Percentiles rank a stretch among this genome's conserved stretches.
These are phyloP conservation scores for Saccharomycodes ludwigii DNA, from an alignment of 805 yeast species.

Conservation along the genomic window DNA sequence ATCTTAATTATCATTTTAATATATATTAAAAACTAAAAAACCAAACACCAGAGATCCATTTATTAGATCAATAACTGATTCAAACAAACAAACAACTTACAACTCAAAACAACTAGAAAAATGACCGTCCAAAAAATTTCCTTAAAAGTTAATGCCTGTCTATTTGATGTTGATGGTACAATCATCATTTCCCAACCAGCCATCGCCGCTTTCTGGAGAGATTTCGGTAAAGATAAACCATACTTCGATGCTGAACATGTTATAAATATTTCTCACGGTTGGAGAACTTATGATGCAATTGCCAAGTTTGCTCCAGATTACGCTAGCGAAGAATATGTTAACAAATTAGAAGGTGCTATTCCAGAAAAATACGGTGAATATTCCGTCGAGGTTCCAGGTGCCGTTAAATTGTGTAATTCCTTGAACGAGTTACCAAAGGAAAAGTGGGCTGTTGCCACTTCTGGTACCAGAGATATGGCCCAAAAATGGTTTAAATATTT, in stretches of 20 bases:
- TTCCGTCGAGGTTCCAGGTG: slow-evolving; percentile 70
- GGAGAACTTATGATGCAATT: slow-evolving; percentile 71
- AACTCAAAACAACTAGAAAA: slow-evolving; percentile 1
- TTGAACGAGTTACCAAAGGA: slow-evolving; percentile 39
- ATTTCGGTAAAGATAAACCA: slow-evolving; percentile 54
- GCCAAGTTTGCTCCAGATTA: slow-evolving; percentile 64
- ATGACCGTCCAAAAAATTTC: slow-evolving; percentile 15
- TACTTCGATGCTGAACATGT: slow-evolving; percentile 59
- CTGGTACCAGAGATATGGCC: slow-evolving; percentile 71
- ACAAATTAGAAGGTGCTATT: slow-evolving; percentile 55
- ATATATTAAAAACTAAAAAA: too few relatives aligned
- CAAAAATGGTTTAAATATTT: slow-evolving; percentile 65
- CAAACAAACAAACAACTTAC: background rate
- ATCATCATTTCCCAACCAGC: slow-evolving; percentile 74
- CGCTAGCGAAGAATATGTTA: slow-evolving; percentile 52
- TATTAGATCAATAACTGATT: slow-evolving; percentile 1
- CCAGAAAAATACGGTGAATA: slow-evolving; percentile 60
- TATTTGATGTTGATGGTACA: slow-evolving; percentile 84
- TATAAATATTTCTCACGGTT: slow-evolving; percentile 67
- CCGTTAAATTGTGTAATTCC: slow-evolving; percentile 45
- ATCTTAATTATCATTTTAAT: too few relatives aligned
- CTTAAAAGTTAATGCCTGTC: slow-evolving; percentile 32
- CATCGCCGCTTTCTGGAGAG: slow-evolving; percentile 74
- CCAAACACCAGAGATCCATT: too few relatives aligned
- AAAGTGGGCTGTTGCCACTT: slow-evolving; percentile 82